Percentiles rank a stretch among this genome's conserved stretches.
Evolutionary conservation across 768 basidiomycete genomes (phyloP).

Genomic region (Butyriboletus loyo): DNA sequence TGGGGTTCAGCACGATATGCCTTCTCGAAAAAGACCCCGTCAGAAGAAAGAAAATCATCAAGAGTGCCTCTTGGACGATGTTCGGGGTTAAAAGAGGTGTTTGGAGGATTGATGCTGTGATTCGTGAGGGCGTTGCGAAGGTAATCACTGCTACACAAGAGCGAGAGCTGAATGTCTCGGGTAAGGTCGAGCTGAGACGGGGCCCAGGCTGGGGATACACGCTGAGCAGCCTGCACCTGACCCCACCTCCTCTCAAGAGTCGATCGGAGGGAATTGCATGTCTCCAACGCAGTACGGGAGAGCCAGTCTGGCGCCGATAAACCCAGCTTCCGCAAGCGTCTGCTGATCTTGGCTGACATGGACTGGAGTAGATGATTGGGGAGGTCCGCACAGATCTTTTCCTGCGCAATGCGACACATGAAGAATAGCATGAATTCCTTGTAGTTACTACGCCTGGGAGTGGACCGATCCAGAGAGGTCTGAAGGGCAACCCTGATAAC

Average conservation of each 20-base stretch:
- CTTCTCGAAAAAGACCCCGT: no score
- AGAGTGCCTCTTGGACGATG: neutral
- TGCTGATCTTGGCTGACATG: constrained; percentile 28
- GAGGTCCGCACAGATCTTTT: neutral
- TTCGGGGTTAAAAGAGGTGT: neutral
- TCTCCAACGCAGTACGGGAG: constrained; percentile 37
- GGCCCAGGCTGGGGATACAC: constrained; percentile 9
- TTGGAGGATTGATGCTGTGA: neutral
- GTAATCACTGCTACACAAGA: no score
- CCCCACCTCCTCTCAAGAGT: no score
- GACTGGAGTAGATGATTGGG: constrained; percentile 29
- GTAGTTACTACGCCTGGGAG: constrained; percentile 29
- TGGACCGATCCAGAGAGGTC: constrained; percentile 19
- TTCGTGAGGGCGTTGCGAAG: no score
- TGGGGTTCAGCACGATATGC: constrained; percentile 2
- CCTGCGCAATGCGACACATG: constrained; percentile 13
- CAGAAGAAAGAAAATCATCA: no score
- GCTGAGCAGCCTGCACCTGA: constrained; percentile 24
- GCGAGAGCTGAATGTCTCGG: no score
- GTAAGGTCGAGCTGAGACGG: no score
- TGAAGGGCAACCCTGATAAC: constrained; percentile 33
- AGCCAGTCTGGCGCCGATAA: constrained; percentile 24
- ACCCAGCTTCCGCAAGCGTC: constrained; percentile 27
- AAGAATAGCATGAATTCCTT: constrained; percentile 49
- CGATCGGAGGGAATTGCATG: no score